Percentiles rank a stretch among this genome's conserved stretches.
Conservation (phyloP, 1,139 yeast genomes). For the Yamadazyma mexicana region DNA sequence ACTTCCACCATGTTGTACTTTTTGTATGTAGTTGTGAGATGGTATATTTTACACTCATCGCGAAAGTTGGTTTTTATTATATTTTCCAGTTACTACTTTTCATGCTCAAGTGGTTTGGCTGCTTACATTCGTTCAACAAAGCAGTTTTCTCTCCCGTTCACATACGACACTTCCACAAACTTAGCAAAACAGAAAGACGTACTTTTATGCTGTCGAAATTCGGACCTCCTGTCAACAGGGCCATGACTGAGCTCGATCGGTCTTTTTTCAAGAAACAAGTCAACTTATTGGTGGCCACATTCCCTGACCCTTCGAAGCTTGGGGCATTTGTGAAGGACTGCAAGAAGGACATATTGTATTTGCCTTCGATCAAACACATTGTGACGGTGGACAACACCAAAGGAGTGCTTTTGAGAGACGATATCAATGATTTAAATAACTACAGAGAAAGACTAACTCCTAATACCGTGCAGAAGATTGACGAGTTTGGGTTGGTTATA, state of each 20-base stretch:
- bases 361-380: slow-evolving; percentile 68
- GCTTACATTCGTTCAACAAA: slow-evolving; percentile 3
- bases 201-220: slow-evolving; percentile 32
- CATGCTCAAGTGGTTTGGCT: slow-evolving; percentile 12
- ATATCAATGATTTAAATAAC: slow-evolving; percentile 38
- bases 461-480: slow-evolving; percentile 43
- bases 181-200: slow-evolving; percentile 28
- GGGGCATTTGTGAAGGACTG: slow-evolving; percentile 56
- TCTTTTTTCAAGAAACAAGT: slow-evolving; percentile 56
- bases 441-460: slow-evolving; percentile 42
- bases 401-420: slow-evolving; percentile 65
- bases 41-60: slow-evolving; percentile 8
- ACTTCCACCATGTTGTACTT: slow-evolving; percentile 18
- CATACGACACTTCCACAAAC: slow-evolving; percentile 16
- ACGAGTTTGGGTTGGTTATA: slow-evolving; percentile 46
- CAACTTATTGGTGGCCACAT: slow-evolving; percentile 63
- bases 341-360: slow-evolving; percentile 55
- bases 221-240: slow-evolving; percentile 68
- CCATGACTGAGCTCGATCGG: slow-evolving; percentile 67
- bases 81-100: background rate
- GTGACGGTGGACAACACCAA: slow-evolving; percentile 50
- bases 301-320: slow-evolving; percentile 65
- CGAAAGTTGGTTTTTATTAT: background rate
- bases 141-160: slow-evolving; percentile 2
- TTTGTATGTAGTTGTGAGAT: background rate